Percentiles rank a stretch among this genome's conserved stretches.
These are phyloP conservation scores for Auricularia heimuer DNA, from an alignment of 768 basidiomycete genomes.

Conservation along the genomic window DNA sequence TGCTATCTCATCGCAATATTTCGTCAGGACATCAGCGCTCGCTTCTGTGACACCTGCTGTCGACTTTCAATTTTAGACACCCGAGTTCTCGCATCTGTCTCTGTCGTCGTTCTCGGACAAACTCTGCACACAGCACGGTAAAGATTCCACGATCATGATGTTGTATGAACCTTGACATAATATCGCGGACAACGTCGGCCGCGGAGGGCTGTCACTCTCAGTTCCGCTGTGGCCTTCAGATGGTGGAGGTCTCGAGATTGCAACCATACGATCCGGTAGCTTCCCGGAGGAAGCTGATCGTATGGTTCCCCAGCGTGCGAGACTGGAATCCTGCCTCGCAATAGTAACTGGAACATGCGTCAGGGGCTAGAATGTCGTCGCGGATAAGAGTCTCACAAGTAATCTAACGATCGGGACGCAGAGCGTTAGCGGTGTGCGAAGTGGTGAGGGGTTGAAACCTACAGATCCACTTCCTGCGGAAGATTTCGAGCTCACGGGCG, in stretches of 20 bases:
- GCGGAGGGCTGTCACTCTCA: too few relatives aligned
- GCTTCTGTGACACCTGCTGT: too few relatives aligned
- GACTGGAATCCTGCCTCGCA: slow-evolving; percentile 65
- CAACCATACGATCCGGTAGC: slow-evolving; percentile 53
- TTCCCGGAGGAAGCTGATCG: slow-evolving; percentile 55
- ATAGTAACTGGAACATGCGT: slow-evolving; percentile 37
- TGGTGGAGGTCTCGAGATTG: slow-evolving; percentile 9
- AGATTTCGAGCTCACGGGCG: slow-evolving; percentile 55
- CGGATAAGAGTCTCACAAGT: slow-evolving; percentile 26
- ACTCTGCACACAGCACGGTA: too few relatives aligned
- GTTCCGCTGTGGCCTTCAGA: too few relatives aligned
- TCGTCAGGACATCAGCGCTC: too few relatives aligned
- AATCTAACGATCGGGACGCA: slow-evolving; percentile 23
- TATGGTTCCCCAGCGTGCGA: slow-evolving; percentile 56
- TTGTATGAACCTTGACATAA: too few relatives aligned
- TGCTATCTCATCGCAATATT: too few relatives aligned
- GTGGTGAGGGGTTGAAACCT: slow-evolving; percentile 15
- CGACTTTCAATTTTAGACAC: too few relatives aligned
- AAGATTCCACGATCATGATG: too few relatives aligned
- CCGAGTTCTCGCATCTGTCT: too few relatives aligned
- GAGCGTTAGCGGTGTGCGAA: neutral
- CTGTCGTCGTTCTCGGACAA: too few relatives aligned
- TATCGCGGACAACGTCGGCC: too few relatives aligned
- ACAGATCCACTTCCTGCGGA: slow-evolving; percentile 69
- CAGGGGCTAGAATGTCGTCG: neutral